Evolutionary conservation across 768 basidiomycete species (phyloP), one percentile per base, ranked within the genome.

Genomic region (Boletus eberwhitei): DNA sequence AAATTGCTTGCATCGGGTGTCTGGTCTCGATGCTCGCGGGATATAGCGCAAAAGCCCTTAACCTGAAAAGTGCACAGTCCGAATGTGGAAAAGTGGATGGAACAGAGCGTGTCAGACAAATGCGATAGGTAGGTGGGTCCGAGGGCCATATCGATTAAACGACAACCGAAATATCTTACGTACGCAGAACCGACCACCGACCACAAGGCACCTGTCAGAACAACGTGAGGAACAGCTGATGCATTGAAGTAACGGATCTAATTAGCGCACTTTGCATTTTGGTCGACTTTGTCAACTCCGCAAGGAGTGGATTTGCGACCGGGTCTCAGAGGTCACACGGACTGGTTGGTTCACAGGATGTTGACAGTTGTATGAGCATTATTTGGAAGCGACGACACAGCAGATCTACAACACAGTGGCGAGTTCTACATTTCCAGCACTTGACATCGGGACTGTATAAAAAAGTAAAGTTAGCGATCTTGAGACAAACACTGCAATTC

Each of bases 61-160:
- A 57, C 71, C 66, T 64, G 69, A 65, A 70, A 68, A 48, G 58
- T 55, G 63, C 56, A 64, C 26, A 62, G 61, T 52, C 66, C 52
- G 50, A 62, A 61, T 73, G 71, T 69, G 70, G 69, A 70, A 71
- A 69, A 67, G 55, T 55, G 55, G 60, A 61, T 50, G 70, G 62
- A 59, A 54, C 51, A 59, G 63, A 64, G 63, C 50, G 52, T 59
- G 63, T 68, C 63, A 66, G 61, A 60, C 65, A 65, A 61, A 67
- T 65, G 61, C 53, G 60, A 72, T 64, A 64, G 58, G 68, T 62
- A 52, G 65, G 69, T 72, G 65, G 70, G 69, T 73, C 71, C 71
- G 68, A 71, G 64, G 62, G 62, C 66, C 63, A 70, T 68, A 67
- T 71, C 67, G 71, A 71, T 71, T 70, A 71, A 70, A 69, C 59